Base-by-base conservation (phyloP, 441 rosid genomes). In the Pelargonium myrrhifolium region DNA sequence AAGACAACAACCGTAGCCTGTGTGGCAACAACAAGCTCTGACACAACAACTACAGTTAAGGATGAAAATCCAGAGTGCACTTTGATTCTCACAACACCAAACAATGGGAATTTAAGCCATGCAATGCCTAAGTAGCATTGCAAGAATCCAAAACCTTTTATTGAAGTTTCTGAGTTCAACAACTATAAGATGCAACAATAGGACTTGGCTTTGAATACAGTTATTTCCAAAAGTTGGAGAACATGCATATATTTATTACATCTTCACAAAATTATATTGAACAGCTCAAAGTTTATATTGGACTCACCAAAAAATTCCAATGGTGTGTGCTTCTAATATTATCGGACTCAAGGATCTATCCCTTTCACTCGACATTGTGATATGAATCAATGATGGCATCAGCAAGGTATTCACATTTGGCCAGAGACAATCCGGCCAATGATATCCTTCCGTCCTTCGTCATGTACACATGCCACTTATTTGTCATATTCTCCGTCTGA, bases 381-480 rank as follows among this genome's bases (percentile, higher is more conserved):
- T 75, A 93, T 4, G 97, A 90, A 76, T 92, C 96, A 0, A 86
- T 73, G 64, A 89, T 85, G 20, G 97, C 96, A 72, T 89, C 93
- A 0, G 96, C 96, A 60, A 90, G 96, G 78, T 89, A 85, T 67
- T 93, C 90, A 43, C 98, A 93, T 79, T 93, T 90, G 26, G 92
- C 98, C 80, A 93, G 69, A 62, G 88, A 83, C 64, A 93, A 76
- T 70, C 98, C 97, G 0, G 97, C 98, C 71, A 93, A 68, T 5
- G 96, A 90, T 72, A 93, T 93, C 42, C 97, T 85, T 75, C 98
- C 98, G 11, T 90, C 98, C 85, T 89, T 90, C 2, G 97, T 90
- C 97, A 93, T 89, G 87, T 90, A 90, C 15, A 93, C 77, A 61
- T 87, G 97, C 98, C 98, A 93, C 76, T 90, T 93, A 77, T 80